Percentiles rank a stretch among this genome's conserved stretches.
phyloP scores from a whole-genome alignment of 1,139 yeast genomes.

The Geotrichum candidum region DNA sequence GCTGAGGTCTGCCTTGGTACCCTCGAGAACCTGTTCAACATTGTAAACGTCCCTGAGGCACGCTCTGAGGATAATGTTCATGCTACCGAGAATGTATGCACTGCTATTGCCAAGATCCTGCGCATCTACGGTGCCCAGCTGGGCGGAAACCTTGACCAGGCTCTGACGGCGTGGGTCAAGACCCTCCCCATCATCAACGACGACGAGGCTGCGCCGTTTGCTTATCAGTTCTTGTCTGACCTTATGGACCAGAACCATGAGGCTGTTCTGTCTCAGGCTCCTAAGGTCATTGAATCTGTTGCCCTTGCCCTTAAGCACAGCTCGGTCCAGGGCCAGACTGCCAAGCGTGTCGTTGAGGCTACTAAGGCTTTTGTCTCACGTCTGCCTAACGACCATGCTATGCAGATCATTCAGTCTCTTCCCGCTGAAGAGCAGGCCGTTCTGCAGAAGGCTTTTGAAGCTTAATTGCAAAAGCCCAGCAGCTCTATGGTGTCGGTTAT shows the following conservation, averaged over 20 bases:
- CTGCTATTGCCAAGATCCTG: constrained; percentile 74
- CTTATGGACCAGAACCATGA: constrained; percentile 68
- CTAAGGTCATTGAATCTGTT: constrained; percentile 66
- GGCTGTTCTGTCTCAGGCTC: constrained; percentile 50
- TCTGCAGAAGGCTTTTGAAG: constrained; percentile 57
- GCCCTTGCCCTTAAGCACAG: constrained; percentile 70
- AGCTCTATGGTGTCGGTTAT: too few species aligned
- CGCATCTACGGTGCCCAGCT: constrained; percentile 44
- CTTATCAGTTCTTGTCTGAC: constrained; percentile 69
- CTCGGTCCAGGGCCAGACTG: constrained; percentile 63
- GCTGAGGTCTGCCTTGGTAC: constrained; percentile 61
- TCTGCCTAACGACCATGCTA: constrained; percentile 57
- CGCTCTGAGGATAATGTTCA: constrained; percentile 74
- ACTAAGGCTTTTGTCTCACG: constrained; percentile 42
- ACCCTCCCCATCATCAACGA: constrained; percentile 80
- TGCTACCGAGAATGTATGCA: constrained; percentile 82
- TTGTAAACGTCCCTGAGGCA: constrained; percentile 78
- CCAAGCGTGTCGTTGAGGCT: constrained; percentile 56
- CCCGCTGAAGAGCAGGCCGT: constrained; percentile 58
- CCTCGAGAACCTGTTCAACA: constrained; percentile 65
- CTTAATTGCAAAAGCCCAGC: neutral
- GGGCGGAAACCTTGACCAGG: constrained; percentile 47
- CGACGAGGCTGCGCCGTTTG: constrained; percentile 84
- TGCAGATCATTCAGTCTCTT: constrained; percentile 56
- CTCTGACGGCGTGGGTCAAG: constrained; percentile 70